These are phyloP conservation scores for Monoraphidium neglectum DNA, from an alignment of 139 green algal species.

Conservation along the genomic window DNA sequence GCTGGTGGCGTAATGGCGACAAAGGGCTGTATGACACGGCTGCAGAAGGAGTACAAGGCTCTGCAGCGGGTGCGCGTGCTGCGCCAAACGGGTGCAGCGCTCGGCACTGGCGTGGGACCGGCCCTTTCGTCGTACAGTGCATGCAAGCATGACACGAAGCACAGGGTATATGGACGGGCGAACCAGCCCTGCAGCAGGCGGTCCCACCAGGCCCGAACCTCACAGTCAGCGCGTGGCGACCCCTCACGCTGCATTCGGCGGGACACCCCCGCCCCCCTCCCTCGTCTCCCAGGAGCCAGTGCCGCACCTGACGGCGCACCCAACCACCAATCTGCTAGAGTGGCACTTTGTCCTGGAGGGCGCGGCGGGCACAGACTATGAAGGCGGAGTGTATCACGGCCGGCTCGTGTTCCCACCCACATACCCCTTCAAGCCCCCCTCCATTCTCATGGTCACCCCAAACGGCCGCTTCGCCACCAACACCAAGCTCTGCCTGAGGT, in stretches of 20 bases:
- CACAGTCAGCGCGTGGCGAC: background rate
- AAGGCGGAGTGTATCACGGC: conserved; percentile 85
- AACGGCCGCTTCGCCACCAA: conserved; percentile 81
- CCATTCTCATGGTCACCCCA: conserved; percentile 81
- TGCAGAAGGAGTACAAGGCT: conserved; percentile 85
- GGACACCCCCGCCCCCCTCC: background rate
- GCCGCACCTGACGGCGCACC: conserved; percentile 75
- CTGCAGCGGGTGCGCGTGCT: conserved; percentile 63
- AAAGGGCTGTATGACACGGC: conserved; percentile 65
- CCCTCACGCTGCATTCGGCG: background rate
- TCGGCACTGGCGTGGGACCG: background rate
- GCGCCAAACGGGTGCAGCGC: background rate
- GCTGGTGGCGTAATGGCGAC: no score
- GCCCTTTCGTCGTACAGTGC: background rate
- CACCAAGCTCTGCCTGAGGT: conserved; percentile 82
- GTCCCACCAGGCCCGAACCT: background rate
- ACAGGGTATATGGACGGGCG: background rate
- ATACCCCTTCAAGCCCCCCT: conserved; percentile 81
- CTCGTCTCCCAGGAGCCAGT: conserved; percentile 71
- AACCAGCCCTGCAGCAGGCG: background rate
- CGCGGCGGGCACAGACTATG: conserved; percentile 58
- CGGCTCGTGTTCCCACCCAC: conserved; percentile 70
- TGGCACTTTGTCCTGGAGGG: conserved; percentile 85
- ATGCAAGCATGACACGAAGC: background rate
- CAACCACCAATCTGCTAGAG: conserved; percentile 80